Base-by-base conservation (phyloP, 129 eudicot genomes). In the Ambrosia artemisiifolia region DNA sequence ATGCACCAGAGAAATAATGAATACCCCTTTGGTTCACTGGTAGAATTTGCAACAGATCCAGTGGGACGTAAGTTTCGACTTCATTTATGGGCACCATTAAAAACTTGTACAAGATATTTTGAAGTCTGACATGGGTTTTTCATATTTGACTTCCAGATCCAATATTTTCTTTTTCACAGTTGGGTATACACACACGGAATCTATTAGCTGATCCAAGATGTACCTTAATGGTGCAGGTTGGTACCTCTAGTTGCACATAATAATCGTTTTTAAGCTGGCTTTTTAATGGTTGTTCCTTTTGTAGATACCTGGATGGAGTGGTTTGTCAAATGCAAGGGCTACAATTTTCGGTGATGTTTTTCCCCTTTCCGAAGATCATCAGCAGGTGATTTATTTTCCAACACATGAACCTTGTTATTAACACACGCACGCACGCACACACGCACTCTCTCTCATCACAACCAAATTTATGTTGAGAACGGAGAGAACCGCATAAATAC, bases 1-100 rank as follows among this genome's bases (percentile, higher is more conserved):
- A 95, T 95, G 99, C 99, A 95, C 82, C 99, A 95, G 55, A 83
- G 97, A 19, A 76, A 97, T 67, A 88, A 88, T 73, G 99, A 97
- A 35, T 95, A 95, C 69, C 99, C 99, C 14, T 95, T 95, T 80
- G 99, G 99, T 67, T 88, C 97, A 0, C 96, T 90, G 4, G 99
- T 95, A 74, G 99, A 95, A 76, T 95, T 95, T 80, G 97, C 97
- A 19, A 91, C 99, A 32, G 99, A 95, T 79, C 73, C 88, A 33
- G 78, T 83, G 86, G 99, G 99, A 53, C 99, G 99, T 95, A 95
- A 86, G 97, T 90, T 36, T 40, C 44, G 44, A 40, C 4, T 7
- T 40, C 44, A 40, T 49, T 49, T 49, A 49, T n/a, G 55, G n/a
- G 6, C 2, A 49, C 20, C 19, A 16, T n/a, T n/a, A 49, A 49